Conservation (phyloP, 768 basidiomycete genomes). For the Xerocomellus intermedius region DNA sequence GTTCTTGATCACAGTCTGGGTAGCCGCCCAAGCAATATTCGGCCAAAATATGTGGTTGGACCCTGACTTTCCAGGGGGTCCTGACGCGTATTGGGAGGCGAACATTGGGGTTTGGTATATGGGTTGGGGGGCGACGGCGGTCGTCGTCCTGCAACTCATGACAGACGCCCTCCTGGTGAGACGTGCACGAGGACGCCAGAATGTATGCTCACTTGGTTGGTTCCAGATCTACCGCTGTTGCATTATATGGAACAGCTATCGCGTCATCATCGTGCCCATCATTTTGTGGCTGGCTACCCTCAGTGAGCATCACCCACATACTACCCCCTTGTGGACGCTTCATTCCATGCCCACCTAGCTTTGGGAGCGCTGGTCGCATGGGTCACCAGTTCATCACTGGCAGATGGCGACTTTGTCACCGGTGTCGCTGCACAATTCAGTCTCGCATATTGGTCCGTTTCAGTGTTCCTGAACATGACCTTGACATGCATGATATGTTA, state of each 20-base stretch:
- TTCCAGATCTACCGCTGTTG: neutral
- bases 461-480: no score
- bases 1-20: slow-evolving; percentile 32
- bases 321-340: no score
- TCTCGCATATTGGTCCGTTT: no score
- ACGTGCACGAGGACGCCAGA: no score
- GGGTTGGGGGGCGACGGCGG: slow-evolving; percentile 12
- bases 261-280: neutral
- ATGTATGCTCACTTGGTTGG: neutral
- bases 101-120: slow-evolving; percentile 28
- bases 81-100: slow-evolving; percentile 30
- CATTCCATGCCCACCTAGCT: no score
- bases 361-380: no score
- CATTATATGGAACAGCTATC: neutral
- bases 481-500: no score
- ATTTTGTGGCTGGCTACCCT: neutral
- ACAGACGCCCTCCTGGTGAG: neutral
- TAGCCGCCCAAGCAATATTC: slow-evolving; percentile 20
- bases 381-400: no score
- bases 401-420: no score
- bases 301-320: neutral
- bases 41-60: slow-evolving; percentile 39
- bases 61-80: slow-evolving; percentile 34
- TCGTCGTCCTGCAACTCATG: neutral
- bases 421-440: no score